A percentile compares a stretch with the other conserved stretches of the same genome.
phyloP scores from a whole-genome alignment of 163 green algal species.

The Chloroidium sp. region DNA sequence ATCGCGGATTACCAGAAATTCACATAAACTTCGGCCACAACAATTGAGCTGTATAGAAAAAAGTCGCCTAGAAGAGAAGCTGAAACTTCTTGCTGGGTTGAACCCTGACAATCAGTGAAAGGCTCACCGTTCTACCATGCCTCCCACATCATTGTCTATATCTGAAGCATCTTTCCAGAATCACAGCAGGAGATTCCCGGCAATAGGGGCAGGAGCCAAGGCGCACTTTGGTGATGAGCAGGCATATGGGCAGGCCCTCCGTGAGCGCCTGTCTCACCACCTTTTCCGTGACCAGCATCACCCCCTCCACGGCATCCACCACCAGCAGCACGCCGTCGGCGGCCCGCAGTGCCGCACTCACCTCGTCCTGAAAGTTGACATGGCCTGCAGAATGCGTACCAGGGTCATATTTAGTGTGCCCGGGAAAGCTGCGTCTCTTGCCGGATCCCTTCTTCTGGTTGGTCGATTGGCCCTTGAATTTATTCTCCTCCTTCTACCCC shows the following conservation, averaged over 20 bases:
- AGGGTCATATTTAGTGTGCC: neutral
- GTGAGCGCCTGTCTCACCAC: constrained; percentile 73
- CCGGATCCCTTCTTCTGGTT: neutral
- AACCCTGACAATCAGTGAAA: no score
- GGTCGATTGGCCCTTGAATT: neutral
- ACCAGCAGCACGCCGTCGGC: constrained; percentile 87
- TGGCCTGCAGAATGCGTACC: constrained; percentile 50
- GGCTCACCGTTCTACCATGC: no score
- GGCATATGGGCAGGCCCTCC: constrained; percentile 78
- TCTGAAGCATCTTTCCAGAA: no score
- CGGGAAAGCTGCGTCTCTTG: neutral
- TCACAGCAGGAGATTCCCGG: no score
- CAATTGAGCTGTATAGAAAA: no score
- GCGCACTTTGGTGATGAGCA: constrained; percentile 88
- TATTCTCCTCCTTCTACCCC: no score
- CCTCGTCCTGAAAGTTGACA: constrained; percentile 97
- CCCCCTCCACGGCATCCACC: constrained; percentile 91
- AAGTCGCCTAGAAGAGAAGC: neutral
- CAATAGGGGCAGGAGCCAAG: neutral
- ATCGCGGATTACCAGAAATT: no score
- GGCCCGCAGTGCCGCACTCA: constrained; percentile 78
- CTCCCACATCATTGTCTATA: no score
- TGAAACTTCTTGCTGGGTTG: neutral
- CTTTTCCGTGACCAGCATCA: constrained; percentile 79
- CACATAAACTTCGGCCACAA: no score